Evolutionary conservation across 768 basidiomycete genomes (phyloP).

Genomic region (Tubosaeta sp.): DNA sequence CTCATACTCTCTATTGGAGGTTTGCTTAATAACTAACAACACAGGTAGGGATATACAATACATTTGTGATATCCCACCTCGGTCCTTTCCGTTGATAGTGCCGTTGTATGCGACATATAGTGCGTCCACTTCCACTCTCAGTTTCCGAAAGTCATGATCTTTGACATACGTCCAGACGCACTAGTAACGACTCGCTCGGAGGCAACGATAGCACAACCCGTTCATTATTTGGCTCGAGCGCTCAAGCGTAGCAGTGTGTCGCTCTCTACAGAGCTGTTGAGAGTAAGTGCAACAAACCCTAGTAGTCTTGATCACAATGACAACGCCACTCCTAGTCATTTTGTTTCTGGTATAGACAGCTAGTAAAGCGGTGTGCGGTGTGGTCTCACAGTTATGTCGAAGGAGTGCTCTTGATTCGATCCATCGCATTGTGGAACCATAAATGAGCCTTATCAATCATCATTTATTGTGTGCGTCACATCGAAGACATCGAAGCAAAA

Average conservation of each 20-base stretch:
- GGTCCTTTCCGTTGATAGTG: constrained; percentile 8
- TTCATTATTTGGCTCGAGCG: not conserved
- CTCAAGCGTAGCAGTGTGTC: constrained; percentile 4
- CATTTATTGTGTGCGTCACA: not conserved
- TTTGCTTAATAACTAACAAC: constrained; percentile 1
- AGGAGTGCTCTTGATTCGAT: constrained; percentile 13
- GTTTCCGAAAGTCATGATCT: not conserved
- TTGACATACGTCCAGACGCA: not conserved
- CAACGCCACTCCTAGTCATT: not conserved
- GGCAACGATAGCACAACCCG: not conserved
- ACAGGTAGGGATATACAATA: constrained; percentile 7
- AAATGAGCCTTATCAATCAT: not conserved
- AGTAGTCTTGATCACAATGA: not conserved
- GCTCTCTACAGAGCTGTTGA: constrained; percentile 7
- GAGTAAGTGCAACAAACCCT: not conserved
- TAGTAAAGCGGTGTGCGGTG: not conserved
- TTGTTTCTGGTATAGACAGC: constrained; percentile 2
- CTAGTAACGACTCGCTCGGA: not conserved
- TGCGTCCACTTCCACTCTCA: not conserved
- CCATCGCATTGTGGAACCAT: constrained; percentile 7
- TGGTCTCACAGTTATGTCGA: not conserved
- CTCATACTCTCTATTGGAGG: not conserved
- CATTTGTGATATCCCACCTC: constrained; percentile 6
- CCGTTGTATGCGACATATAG: constrained; percentile 5
- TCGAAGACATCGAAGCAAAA: not conserved